phyloP scores from a whole-genome alignment of 768 basidiomycete species.

The Leucosporidium creatinivorum region DNA sequence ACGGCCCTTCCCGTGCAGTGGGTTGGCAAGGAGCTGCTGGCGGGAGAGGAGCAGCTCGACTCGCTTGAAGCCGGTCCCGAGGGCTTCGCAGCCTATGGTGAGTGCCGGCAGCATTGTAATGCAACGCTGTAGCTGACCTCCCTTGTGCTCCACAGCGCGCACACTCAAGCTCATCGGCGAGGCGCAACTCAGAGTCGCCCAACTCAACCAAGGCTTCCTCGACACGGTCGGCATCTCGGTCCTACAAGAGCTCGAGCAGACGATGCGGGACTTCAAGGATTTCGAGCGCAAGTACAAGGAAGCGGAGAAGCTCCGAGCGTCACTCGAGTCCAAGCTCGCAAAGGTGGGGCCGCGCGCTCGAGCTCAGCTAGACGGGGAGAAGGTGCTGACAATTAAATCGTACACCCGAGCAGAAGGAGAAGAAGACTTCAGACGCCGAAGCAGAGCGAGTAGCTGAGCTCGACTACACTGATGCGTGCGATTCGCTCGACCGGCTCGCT shows the following conservation, averaged over 20 bases:
- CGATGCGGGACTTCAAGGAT: neutral
- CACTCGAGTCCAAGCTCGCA: neutral
- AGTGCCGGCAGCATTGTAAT: neutral
- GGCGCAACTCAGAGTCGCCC: neutral
- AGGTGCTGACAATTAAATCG: neutral
- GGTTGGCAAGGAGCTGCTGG: neutral
- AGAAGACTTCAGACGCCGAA: neutral
- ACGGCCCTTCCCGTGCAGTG: neutral
- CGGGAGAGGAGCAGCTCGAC: neutral
- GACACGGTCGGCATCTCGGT: neutral
- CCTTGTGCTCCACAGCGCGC: neutral
- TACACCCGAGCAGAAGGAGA: neutral
- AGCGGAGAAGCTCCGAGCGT: neutral
- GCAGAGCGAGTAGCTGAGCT: neutral
- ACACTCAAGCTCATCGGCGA: neutral
- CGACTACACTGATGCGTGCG: neutral
- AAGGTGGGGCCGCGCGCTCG: neutral
- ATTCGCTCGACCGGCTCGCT: neutral
- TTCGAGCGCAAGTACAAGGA: neutral
- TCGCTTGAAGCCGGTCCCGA: neutral
- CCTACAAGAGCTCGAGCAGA: neutral
- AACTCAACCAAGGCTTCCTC: neutral
- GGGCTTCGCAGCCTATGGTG: neutral
- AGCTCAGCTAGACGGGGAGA: neutral
- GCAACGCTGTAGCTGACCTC: neutral